Base-by-base conservation (phyloP, 2,329 filamentous ascomycete species). In the Epichloe festucae region DNA sequence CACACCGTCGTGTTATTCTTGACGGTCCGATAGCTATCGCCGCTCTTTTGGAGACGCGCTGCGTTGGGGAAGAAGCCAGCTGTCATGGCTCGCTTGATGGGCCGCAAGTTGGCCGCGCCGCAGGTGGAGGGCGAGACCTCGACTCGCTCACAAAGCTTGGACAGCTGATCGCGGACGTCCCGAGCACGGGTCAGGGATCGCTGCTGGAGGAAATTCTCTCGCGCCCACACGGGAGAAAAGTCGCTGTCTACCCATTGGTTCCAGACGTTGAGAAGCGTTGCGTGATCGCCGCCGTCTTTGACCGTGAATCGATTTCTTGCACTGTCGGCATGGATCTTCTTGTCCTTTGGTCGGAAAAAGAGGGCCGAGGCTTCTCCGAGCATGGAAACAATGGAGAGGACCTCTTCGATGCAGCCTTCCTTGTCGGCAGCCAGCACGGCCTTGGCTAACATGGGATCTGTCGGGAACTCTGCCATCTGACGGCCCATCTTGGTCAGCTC, bases 11-110 rank as follows among this genome's bases (percentile, higher is more conserved):
- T 83, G 56, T 86, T 87, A 61, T 86, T 94, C 77, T 95, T 95
- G 58, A 97, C 82, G 0, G 89, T 95, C 19, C 90, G 79, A 68
- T 98, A 98, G 55, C 81, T 85, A 62, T 94, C 86, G 2, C 93
- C 93, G 42, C 85, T 85, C 46, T 87, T 77, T 64, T 93, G 85
- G 51, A 98, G 70, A 3, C 89, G 75, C 1, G 90, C 90, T 0
- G 90, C 89, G 65, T 97, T 95, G 17, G 87, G 84, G 74, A 97
- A 97, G 76, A 95, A 98, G 1, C 91, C 93, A 0, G 89, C 83
- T 1, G 89, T 90, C 50, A 98, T 78, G 12, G 90, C 85, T 54
- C 94, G 90, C 62, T 90, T 85, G 59, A 97, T 89, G 0, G 89
- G 86, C 2, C 55, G 58, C 17, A 89, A 68, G 64, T 96, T 89